Evolutionary conservation across 2,329 filamentous ascomycete species (phyloP), one percentile per base, ranked within the genome.

Genomic region (Paraphaeosphaeria minitans): DNA sequence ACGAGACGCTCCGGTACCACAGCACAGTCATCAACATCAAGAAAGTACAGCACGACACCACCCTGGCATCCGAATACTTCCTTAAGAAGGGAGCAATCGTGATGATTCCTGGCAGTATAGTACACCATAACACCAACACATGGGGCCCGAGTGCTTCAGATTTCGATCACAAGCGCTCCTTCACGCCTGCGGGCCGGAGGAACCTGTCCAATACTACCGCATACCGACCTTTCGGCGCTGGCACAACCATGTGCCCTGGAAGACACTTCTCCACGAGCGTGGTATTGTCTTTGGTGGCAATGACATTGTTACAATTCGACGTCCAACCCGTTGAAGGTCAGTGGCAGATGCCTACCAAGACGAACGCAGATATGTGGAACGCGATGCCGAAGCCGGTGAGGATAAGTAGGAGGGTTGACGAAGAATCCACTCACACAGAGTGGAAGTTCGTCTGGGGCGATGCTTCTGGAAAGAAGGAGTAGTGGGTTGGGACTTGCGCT

Each of bases 1-100:
- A 81, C 50, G 80, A 82, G 60, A 74, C 74, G 1, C 70, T 82
- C 9, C 77, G 81, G 3, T 69, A 71, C 49, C 68, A 74, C 46
- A 74, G 73, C 24, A 76, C 76, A 29, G 77, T 77, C 3, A 73
- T 74, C 37, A 79, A 76, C 42, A 64, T 70, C 46, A 73, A 78
- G n/a, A 58, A 74, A 45, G 76, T 79, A 3, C 69, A 72, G 50
- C 61, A 78, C 33, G 77, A 80, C 49, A 73, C 69, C 1, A 54
- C 71, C 3, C 66, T 80, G 1, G 58, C 60, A 10, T 62, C 67
- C 4, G 58, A 67, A 37, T 79, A 73, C 49, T 63, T 77, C 2
- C 68, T 80, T 7, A 76, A 76, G 58, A 77, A 78, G 55, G 70
- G 67, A 12, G 61, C 56, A 4, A 72, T 73, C 2, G 29, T 79